Evolutionary conservation across 78 protist species (phyloP).

Genomic region (Polysphondylium violaceum): DNA sequence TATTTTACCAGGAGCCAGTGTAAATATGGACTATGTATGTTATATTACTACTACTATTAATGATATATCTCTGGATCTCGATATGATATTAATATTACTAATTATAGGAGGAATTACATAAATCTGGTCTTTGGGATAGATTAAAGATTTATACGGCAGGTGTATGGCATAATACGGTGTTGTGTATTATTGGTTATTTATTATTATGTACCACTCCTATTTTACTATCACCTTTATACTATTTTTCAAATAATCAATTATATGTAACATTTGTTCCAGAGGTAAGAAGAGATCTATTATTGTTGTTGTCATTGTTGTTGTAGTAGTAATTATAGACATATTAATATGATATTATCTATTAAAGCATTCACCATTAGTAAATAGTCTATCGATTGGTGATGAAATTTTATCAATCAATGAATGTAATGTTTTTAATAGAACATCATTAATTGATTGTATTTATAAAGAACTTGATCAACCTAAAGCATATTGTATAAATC

Average conservation of each 20-base stretch:
- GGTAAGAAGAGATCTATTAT: neutral
- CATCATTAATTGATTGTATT: slow-evolving; percentile 20
- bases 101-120: slow-evolving; percentile 12
- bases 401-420: slow-evolving; percentile 19
- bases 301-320: neutral
- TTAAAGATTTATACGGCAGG: slow-evolving; percentile 41
- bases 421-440: slow-evolving; percentile 13
- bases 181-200: slow-evolving; percentile 20
- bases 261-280: slow-evolving; percentile 36
- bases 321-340: neutral
- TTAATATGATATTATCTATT: neutral
- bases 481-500: slow-evolving; percentile 33
- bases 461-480: neutral
- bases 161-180: slow-evolving; percentile 56
- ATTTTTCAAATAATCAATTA: slow-evolving; percentile 16
- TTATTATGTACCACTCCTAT: slow-evolving; percentile 10
- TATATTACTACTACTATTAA: neutral
- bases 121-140: neutral
- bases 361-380: slow-evolving; percentile 11
- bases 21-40: slow-evolving; percentile 28
- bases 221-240: slow-evolving; percentile 45
- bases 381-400: slow-evolving; percentile 1
- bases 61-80: neutral
- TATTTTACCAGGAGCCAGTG: slow-evolving; percentile 61
- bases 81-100: neutral